Evolutionary conservation across 2,329 filamentous ascomycete genomes (phyloP).

Genomic region (Clonostachys solani): DNA sequence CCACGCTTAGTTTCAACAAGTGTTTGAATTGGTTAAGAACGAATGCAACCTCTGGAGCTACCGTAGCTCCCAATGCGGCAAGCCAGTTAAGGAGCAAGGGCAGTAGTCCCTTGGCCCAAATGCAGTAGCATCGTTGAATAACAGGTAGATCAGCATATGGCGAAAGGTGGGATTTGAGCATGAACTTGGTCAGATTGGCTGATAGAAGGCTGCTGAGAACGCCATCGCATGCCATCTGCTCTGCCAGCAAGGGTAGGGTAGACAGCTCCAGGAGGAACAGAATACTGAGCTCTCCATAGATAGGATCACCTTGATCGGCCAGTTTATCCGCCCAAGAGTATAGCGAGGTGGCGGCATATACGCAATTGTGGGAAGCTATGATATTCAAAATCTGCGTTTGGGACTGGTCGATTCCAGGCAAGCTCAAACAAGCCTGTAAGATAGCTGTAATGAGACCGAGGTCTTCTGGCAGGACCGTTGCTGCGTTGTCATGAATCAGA

Average conservation of each 20-base stretch:
- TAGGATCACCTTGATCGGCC: slow-evolving; percentile 71
- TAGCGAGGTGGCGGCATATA: slow-evolving; percentile 78
- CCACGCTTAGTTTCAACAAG: slow-evolving; percentile 68
- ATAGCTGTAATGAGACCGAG: slow-evolving; percentile 85
- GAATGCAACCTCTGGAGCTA: slow-evolving; percentile 78
- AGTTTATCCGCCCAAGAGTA: slow-evolving; percentile 93
- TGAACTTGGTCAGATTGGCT: slow-evolving; percentile 73
- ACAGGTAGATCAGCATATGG: slow-evolving; percentile 72
- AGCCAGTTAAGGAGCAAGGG: slow-evolving; percentile 88
- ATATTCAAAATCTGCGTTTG: slow-evolving; percentile 68
- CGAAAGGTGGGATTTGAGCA: slow-evolving; percentile 67
- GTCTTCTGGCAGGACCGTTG: slow-evolving; percentile 64
- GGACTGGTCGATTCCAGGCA: slow-evolving; percentile 71
- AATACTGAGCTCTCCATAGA: slow-evolving; percentile 90
- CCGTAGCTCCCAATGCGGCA: slow-evolving; percentile 71
- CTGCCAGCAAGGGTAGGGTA: slow-evolving; percentile 73
- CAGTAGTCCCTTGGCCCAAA: slow-evolving; percentile 86
- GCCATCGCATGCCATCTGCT: slow-evolving; percentile 85
- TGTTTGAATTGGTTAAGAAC: slow-evolving; percentile 88
- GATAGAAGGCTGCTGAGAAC: slow-evolving; percentile 75
- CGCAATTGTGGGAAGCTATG: slow-evolving; percentile 65
- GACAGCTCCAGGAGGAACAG: slow-evolving; percentile 87
- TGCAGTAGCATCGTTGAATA: slow-evolving; percentile 71
- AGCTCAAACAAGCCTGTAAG: slow-evolving; percentile 75
- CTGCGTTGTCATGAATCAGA: slow-evolving; percentile 63